Evolutionary conservation across 371 early-diverging fungal species (phyloP).

Genomic region (Parasitella parasitica): DNA sequence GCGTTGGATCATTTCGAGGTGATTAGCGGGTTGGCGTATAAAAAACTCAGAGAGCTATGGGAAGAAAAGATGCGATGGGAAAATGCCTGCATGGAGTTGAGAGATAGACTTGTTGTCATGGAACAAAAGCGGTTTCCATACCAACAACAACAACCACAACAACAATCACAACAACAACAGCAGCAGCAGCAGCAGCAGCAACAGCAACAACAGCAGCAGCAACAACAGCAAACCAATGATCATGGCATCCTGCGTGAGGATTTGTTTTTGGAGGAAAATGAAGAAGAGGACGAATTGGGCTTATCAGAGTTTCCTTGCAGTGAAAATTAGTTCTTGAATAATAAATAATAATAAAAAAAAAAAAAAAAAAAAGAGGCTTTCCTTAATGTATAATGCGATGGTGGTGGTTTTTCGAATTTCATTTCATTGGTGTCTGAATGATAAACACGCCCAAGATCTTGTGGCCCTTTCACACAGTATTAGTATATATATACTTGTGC

Average conservation of each 20-base stretch:
- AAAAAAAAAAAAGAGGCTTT: too few species aligned
- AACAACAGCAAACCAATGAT: background rate
- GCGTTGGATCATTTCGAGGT: slow-evolving; percentile 60
- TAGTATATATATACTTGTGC: too few species aligned
- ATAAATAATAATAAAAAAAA: too few species aligned
- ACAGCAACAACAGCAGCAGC: background rate
- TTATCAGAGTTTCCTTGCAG: slow-evolving; percentile 26
- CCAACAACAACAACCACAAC: too few species aligned
- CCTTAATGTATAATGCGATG: too few species aligned
- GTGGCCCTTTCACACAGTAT: too few species aligned
- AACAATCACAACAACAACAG: too few species aligned
- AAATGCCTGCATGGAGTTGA: slow-evolving; percentile 40
- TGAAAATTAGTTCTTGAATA: slow-evolving; percentile 3
- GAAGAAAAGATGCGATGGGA: slow-evolving; percentile 53
- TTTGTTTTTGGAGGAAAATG: slow-evolving; percentile 13
- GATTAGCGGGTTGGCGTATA: slow-evolving; percentile 55
- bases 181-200: background rate
- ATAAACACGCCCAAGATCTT: too few species aligned
- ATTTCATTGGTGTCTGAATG: too few species aligned
- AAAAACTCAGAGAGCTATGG: slow-evolving; percentile 58
- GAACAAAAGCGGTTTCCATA: slow-evolving; percentile 14
- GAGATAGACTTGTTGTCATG: slow-evolving; percentile 25
- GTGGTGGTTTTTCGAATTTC: too few species aligned
- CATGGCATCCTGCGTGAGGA: background rate
- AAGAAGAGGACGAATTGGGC: slow-evolving; percentile 21